Percentiles rank a stretch among this genome's conserved stretches.
Conservation (phyloP, 1,284 basidiomycete genomes). For the Rhodotorula mucilaginosa region DNA sequence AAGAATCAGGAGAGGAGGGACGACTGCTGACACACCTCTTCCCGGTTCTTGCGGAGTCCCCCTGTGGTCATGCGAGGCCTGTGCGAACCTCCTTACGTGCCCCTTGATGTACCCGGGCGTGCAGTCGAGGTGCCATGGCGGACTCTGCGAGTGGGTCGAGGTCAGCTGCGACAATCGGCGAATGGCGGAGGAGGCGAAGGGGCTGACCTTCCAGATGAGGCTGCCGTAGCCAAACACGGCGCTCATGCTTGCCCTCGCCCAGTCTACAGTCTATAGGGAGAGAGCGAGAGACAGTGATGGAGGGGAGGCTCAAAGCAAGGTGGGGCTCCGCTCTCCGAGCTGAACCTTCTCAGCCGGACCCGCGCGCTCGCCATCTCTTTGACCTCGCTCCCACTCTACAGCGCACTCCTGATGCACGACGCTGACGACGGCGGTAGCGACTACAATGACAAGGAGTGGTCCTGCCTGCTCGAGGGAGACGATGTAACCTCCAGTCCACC, state of each 20-base stretch:
- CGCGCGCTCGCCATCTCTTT: too few relatives aligned
- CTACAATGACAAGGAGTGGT: too few relatives aligned
- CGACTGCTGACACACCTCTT: constrained; percentile 22
- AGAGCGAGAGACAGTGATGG: neutral
- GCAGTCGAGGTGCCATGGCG: constrained; percentile 32
- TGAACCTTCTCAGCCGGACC: too few relatives aligned
- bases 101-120: constrained; percentile 77
- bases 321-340: too few relatives aligned
- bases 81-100: constrained; percentile 79
- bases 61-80: constrained; percentile 75
- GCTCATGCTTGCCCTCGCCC: neutral
- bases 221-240: constrained; percentile 36
- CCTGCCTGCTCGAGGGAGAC: too few relatives aligned
- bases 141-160: neutral
- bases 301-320: too few relatives aligned
- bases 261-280: neutral
- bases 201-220: constrained; percentile 33
- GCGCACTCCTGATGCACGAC: too few relatives aligned
- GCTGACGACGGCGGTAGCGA: too few relatives aligned
- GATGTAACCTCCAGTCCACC: too few relatives aligned
- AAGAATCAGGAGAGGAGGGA: too few relatives aligned
- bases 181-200: too few relatives aligned
- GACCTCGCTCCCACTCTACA: too few relatives aligned
- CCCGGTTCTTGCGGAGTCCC: constrained; percentile 39
- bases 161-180: neutral